Evolutionary conservation across 192 early-diverging fungal species (phyloP).

Genomic region (Geranomyces michiganensis): DNA sequence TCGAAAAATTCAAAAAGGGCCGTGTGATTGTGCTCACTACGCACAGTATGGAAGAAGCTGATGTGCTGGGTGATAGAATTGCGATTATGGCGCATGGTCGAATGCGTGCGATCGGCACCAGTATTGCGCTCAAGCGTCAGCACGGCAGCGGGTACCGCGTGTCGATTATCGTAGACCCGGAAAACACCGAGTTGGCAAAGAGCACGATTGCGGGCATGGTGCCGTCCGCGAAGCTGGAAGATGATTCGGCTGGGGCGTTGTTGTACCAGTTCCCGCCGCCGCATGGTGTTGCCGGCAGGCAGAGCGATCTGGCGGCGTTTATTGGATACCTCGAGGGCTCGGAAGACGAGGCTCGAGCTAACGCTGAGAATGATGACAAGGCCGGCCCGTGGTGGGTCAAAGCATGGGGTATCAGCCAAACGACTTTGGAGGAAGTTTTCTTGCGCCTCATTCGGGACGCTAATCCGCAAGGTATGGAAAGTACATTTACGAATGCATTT

Average conservation of each 20-base stretch:
- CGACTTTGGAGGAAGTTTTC: conserved; percentile 74
- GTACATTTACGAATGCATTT: too few relatives aligned
- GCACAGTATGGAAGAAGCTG: conserved; percentile 75
- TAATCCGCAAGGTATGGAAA: conserved; percentile 38
- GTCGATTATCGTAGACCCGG: conserved; percentile 59
- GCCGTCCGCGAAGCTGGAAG: conserved; percentile 62
- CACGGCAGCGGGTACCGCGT: conserved; percentile 75
- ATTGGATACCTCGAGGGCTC: conserved; percentile 13
- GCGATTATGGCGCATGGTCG: conserved; percentile 76
- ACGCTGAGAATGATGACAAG: conserved; percentile 20
- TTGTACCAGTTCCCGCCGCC: conserved; percentile 65
- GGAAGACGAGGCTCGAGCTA: neutral
- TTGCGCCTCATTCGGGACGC: conserved; percentile 53
- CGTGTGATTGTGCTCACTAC: conserved; percentile 73
- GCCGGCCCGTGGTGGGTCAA: conserved; percentile 59
- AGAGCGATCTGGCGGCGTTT: conserved; percentile 9
- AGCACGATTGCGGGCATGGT: conserved; percentile 45
- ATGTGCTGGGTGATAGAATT: conserved; percentile 64
- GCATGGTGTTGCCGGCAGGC: neutral
- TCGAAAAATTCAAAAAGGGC: conserved; percentile 75
- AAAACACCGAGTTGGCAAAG: conserved; percentile 53
- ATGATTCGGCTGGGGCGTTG: conserved; percentile 71
- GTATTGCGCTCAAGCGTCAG: conserved; percentile 73
- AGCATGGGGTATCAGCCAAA: conserved; percentile 68
- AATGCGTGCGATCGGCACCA: conserved; percentile 68